Conservation (phyloP, 129 eudicot species). For the Logfia minima region DNA sequence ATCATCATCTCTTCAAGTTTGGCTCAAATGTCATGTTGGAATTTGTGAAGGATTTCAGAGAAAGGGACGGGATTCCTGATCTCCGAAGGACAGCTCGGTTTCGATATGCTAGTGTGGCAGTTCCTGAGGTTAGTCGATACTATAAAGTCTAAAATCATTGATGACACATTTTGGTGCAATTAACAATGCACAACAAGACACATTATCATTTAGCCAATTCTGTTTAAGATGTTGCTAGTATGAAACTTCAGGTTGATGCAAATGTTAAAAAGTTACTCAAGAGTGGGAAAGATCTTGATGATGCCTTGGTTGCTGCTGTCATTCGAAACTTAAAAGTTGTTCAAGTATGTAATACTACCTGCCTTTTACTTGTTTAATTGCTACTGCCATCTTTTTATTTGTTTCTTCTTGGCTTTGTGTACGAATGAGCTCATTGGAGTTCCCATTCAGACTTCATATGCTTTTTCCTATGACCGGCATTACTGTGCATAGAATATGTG, state of each 20-base stretch:
- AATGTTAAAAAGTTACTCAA: constrained; percentile 59
- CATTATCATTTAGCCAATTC: background rate
- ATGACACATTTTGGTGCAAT: background rate
- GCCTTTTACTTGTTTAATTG: background rate
- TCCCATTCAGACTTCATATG: background rate
- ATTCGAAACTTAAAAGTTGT: constrained; percentile 88
- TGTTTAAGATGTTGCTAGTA: constrained; percentile 5
- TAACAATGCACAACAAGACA: background rate
- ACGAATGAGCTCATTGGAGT: background rate
- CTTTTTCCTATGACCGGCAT: background rate
- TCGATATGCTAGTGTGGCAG: constrained; percentile 72
- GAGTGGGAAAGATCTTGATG: constrained; percentile 75
- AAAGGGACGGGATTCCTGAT: constrained; percentile 97
- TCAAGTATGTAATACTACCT: constrained; percentile 47
- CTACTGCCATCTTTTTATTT: background rate
- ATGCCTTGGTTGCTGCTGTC: constrained; percentile 64
- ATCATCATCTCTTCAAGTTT: constrained; percentile 10
- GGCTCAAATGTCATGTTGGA: constrained; percentile 26
- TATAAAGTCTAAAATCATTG: background rate
- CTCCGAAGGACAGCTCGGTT: constrained; percentile 82
- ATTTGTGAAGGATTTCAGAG: constrained; percentile 72
- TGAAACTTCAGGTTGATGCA: constrained; percentile 59
- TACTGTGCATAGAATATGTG: constrained; percentile 10
- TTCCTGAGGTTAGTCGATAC: constrained; percentile 68
- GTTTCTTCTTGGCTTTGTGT: constrained; percentile 20